Evolutionary conservation across 257 asterid species (phyloP).

Genomic region (Oldenlandia corymbosa): DNA sequence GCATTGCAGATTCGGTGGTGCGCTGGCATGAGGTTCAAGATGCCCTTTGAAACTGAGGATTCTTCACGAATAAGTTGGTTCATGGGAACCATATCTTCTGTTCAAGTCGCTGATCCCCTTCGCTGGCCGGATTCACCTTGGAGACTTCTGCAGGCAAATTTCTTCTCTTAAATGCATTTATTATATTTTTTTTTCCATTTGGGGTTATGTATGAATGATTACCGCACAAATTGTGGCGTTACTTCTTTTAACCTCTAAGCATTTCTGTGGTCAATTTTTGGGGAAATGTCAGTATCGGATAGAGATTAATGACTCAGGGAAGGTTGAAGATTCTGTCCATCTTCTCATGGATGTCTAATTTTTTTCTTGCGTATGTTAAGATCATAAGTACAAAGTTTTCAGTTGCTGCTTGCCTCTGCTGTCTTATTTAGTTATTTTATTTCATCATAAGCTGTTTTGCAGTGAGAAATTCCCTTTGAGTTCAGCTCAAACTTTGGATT

Average conservation of each 20-base stretch:
- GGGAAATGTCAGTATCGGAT: not conserved
- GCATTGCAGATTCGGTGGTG: conserved; percentile 76
- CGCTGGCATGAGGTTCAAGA: conserved; percentile 90
- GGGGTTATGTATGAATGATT: not conserved
- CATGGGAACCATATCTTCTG: conserved; percentile 83
- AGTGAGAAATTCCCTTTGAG: not conserved
- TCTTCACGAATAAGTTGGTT: conserved; percentile 95
- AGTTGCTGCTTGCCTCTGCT: not conserved
- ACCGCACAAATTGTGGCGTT: not conserved
- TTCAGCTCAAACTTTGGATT: not conserved
- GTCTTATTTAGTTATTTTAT: not conserved
- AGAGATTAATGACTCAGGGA: not conserved
- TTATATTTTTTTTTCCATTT: not conserved
- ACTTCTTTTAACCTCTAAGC: no score
- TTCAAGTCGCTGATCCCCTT: conserved; percentile 73
- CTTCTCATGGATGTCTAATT: not conserved
- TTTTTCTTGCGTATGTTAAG: not conserved
- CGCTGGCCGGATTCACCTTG: conserved; percentile 97
- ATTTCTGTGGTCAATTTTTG: not conserved
- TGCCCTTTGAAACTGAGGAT: conserved; percentile 95
- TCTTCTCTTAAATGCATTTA: conserved; percentile 5
- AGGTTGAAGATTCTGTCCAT: not conserved
- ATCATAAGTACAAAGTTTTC: not conserved
- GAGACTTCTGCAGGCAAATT: conserved; percentile 81
- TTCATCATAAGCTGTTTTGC: not conserved